A percentile compares a stretch with the other conserved stretches of the same genome.
Evolutionary conservation across 1,284 basidiomycete species (phyloP).

Genomic region (Mycena citricolor): DNA sequence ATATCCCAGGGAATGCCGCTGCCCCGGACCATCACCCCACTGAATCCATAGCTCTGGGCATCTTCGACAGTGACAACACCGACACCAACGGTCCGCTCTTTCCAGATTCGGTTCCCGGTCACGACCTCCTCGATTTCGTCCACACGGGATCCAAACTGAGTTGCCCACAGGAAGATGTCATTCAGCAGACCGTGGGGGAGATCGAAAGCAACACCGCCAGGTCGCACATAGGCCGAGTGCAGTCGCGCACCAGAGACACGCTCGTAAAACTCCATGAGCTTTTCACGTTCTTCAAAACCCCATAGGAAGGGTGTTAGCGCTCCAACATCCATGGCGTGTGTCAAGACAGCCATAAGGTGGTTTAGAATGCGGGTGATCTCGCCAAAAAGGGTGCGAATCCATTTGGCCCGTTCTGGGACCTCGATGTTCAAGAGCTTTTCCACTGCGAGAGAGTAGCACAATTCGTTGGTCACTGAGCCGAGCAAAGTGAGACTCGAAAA

Average conservation of each 20-base stretch:
- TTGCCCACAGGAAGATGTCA: conserved; percentile 98
- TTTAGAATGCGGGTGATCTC: conserved; percentile 97
- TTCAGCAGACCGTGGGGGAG: conserved; percentile 94
- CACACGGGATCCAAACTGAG: conserved; percentile 87
- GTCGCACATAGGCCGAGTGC: conserved; percentile 97
- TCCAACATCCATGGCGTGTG: conserved; percentile 96
- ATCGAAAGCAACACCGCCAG: conserved; percentile 97
- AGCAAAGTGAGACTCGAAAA: conserved; percentile 3
- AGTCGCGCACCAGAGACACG: conserved; percentile 97
- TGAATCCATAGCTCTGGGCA: conserved; percentile 93
- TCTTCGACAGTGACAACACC: conserved; percentile 91
- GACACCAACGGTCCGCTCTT: conserved; percentile 89
- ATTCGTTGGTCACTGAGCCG: conserved; percentile 87
- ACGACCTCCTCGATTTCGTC: conserved; percentile 99
- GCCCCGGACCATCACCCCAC: conserved; percentile 95
- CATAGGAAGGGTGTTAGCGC: conserved; percentile 98
- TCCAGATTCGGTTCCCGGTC: conserved; percentile 98
- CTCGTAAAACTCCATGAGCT: conserved; percentile 99
- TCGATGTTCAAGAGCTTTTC: conserved; percentile 99
- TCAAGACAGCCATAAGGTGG: conserved; percentile 97
- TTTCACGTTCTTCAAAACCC: conserved; percentile 99
- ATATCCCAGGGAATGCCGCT: conserved; percentile 96
- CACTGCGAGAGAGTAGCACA: conserved; percentile 95
- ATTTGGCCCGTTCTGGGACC: conserved; percentile 97
- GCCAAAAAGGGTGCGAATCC: conserved; percentile 97